These are phyloP conservation scores for Arachnopeziza araneosa DNA, from an alignment of 2,329 filamentous ascomycete species.

Conservation along the genomic window DNA sequence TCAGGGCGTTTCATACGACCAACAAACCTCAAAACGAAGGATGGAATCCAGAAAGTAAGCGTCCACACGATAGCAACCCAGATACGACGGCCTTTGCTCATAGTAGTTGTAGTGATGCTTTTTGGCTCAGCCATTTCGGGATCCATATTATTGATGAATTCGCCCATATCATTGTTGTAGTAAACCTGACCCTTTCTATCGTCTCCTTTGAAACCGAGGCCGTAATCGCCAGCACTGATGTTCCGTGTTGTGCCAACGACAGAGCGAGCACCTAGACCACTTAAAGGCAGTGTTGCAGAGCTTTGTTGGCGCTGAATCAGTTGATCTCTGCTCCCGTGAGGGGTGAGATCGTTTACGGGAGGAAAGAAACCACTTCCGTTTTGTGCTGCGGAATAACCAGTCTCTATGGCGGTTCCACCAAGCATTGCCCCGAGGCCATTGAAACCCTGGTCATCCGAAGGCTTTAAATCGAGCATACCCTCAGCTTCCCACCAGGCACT, in stretches of 20 bases:
- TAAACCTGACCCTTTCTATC: conserved; percentile 66
- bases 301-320: conserved; percentile 42
- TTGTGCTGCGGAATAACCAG: conserved; percentile 56
- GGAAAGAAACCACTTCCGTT: conserved; percentile 66
- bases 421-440: conserved; percentile 44
- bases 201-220: conserved; percentile 82
- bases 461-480: conserved; percentile 85
- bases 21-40: conserved; percentile 69
- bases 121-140: conserved; percentile 73
- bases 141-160: conserved; percentile 65
- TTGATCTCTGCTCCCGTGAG: conserved; percentile 67
- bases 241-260: conserved; percentile 55
- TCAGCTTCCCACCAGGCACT: conserved; percentile 97
- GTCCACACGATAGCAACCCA: conserved; percentile 85
- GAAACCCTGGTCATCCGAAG: conserved; percentile 26
- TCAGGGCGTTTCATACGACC: conserved; percentile 97
- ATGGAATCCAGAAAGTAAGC: conserved; percentile 92
- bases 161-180: conserved; percentile 62
- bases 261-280: conserved; percentile 50
- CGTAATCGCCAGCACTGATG: conserved; percentile 70
- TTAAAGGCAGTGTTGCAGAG: conserved; percentile 36
- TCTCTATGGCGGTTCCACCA: conserved; percentile 58
- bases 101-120: conserved; percentile 64
- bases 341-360: conserved; percentile 52
- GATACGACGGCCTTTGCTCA: conserved; percentile 57